A percentile compares a stretch with the other conserved stretches of the same genome.
Evolutionary conservation across 73 alveolate species (phyloP).

Genomic region (Symbiodinium natans): DNA sequence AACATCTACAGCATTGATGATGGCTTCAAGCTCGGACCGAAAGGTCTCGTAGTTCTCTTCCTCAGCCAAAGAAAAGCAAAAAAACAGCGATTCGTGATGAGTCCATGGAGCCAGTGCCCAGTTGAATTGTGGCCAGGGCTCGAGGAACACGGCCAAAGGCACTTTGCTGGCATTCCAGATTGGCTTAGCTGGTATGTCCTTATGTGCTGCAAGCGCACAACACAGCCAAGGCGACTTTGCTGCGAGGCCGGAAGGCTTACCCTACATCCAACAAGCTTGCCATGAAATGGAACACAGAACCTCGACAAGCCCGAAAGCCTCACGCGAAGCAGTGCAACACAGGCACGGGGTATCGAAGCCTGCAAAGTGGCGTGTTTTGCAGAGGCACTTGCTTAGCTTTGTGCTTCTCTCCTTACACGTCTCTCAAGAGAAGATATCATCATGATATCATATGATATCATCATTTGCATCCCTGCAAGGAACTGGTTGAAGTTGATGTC

Average conservation of each 20-base stretch:
- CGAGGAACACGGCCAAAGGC: conserved; percentile 55
- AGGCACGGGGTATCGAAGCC: conserved; percentile 53
- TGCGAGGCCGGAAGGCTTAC: background rate
- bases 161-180: conserved; percentile 86
- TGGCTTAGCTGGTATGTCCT: conserved; percentile 45
- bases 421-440: too few relatives aligned
- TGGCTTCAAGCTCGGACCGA: conserved; percentile 51
- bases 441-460: background rate
- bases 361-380: background rate
- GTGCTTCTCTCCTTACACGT: too few relatives aligned
- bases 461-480: background rate
- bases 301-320: background rate
- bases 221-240: background rate
- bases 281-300: background rate
- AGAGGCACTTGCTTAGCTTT: too few relatives aligned
- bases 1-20: conserved; percentile 36
- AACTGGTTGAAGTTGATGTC: conserved; percentile 69
- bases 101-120: background rate
- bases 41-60: conserved; percentile 61
- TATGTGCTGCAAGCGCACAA: background rate
- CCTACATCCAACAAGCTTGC: background rate
- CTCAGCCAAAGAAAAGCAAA: background rate
- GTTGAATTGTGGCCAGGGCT: background rate
- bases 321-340: background rate
- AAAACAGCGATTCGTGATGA: background rate